A percentile compares a stretch with the other conserved stretches of the same genome.
Evolutionary conservation across 2,329 filamentous ascomycete species (phyloP).

Genomic region (Septoria petroselini): DNA sequence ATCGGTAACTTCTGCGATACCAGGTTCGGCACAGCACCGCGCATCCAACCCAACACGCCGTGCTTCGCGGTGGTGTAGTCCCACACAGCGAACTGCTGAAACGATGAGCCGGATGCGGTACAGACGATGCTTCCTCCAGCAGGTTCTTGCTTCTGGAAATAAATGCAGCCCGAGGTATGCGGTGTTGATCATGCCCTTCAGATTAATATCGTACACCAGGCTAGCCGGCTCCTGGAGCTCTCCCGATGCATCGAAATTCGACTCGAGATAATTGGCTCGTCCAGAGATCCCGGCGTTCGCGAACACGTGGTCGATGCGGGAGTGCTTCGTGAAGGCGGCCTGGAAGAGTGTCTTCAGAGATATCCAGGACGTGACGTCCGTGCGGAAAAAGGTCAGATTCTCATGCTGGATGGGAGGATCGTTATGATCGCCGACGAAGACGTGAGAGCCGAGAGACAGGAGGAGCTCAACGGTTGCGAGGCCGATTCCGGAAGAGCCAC

Average conservation of each 20-base stretch:
- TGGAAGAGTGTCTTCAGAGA: conserved; percentile 54
- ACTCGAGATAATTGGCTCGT: conserved; percentile 37
- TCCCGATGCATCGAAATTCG: conserved; percentile 38
- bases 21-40: conserved; percentile 44
- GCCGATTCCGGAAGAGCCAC: conserved; percentile 60
- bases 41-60: conserved; percentile 54
- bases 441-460: conserved; percentile 53
- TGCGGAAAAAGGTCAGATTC: conserved; percentile 44
- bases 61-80: conserved; percentile 59
- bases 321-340: conserved; percentile 44
- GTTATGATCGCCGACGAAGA: conserved; percentile 56
- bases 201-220: conserved; percentile 43
- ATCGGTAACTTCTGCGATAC: conserved; percentile 43
- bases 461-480: conserved; percentile 55
- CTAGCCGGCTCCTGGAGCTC: conserved; percentile 37
- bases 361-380: conserved; percentile 52
- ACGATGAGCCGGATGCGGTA: conserved; percentile 50
- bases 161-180: conserved; percentile 43
- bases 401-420: conserved; percentile 37
- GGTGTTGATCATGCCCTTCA: conserved; percentile 44
- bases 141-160: conserved; percentile 48
- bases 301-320: conserved; percentile 49
- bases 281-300: conserved; percentile 57
- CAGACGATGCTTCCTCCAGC: conserved; percentile 52
- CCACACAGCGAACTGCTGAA: conserved; percentile 51